phyloP scores from a whole-genome alignment of 2,329 filamentous ascomycete genomes.

The Pseudopithomyces chartarum region DNA sequence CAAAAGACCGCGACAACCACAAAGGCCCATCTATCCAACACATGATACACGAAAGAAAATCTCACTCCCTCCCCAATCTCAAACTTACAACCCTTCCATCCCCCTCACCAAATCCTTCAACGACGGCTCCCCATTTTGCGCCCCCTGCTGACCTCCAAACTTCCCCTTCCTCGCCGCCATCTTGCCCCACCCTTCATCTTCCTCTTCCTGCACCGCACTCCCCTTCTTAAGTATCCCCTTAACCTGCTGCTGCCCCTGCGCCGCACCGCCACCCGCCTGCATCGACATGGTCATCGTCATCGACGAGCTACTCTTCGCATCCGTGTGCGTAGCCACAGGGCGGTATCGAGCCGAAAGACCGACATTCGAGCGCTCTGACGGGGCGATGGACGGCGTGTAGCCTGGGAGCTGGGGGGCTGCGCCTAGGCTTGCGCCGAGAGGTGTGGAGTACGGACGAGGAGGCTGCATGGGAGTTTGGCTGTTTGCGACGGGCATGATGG shows the following conservation, averaged over 20 bases:
- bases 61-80: too few species aligned
- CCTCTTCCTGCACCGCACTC: constrained; percentile 24
- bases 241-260: constrained; percentile 25
- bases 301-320: constrained; percentile 32
- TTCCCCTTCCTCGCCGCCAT: constrained; percentile 38
- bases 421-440: not conserved
- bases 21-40: too few species aligned
- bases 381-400: constrained; percentile 90
- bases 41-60: too few species aligned
- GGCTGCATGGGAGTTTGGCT: constrained; percentile 56
- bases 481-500: constrained; percentile 44
- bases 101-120: too few species aligned
- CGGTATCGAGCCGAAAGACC: constrained; percentile 89
- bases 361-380: constrained; percentile 92
- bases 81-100: too few species aligned
- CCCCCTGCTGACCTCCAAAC: constrained; percentile 9
- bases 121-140: constrained; percentile 13
- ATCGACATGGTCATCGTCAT: constrained; percentile 41
- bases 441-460: constrained; percentile 33
- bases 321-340: constrained; percentile 68
- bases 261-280: constrained; percentile 32
- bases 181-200: constrained; percentile 41
- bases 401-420: constrained; percentile 42
- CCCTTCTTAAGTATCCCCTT: constrained; percentile 43
- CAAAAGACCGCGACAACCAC: too few species aligned